Base-by-base conservation (phyloP, 257 asterid species). In the Przewalskia tangutica region DNA sequence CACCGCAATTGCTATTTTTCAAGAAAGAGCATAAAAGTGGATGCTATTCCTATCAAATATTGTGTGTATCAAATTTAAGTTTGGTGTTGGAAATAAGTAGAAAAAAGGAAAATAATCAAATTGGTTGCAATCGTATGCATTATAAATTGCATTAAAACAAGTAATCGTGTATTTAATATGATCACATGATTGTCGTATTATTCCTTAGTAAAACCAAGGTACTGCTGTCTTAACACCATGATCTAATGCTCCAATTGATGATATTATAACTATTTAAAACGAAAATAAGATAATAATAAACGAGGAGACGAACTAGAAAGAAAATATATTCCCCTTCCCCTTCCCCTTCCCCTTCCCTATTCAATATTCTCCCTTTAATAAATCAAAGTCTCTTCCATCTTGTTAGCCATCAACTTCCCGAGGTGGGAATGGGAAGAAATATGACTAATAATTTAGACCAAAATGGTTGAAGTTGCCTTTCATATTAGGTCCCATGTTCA, bases 381-480 rank as follows among this genome's bases (percentile, higher is more conserved):
- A 7, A 18, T 73, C 42, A 20, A 71, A 46, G 14, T 48, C 13
- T 13, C 8, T 64, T 23, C 44, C 46, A 73, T 73, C 46, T 73
- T 48, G 23, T 12, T 23, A 75, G 20, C 46, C 16, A 50, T 73
- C 62, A 73, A 23, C 18, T 18, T 18, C 32, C 8, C 2, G 7
- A 73, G 59, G 18, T 48, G 42, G 42, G 44, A 48, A 73, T 13
- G 42, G 3, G 42, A 44, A 10, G 58, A 11, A 3, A 73, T 9
- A 73, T 75, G 5, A 50, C 14, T 13, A 27, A 75, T 50, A 51
- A 73, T 75, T 23, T 51, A 75, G 62, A 75, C 80, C 48, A 23
- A 75, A 75, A 75, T 75, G 80, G 80, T 75, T 51, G 80, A 75
- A 75, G 20, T 75, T 75, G 23, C 63, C 80, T 75, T 50, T 75